These are phyloP conservation scores for Alternaria sp. DNA, from an alignment of 2,329 filamentous ascomycete genomes.

Conservation along the genomic window DNA sequence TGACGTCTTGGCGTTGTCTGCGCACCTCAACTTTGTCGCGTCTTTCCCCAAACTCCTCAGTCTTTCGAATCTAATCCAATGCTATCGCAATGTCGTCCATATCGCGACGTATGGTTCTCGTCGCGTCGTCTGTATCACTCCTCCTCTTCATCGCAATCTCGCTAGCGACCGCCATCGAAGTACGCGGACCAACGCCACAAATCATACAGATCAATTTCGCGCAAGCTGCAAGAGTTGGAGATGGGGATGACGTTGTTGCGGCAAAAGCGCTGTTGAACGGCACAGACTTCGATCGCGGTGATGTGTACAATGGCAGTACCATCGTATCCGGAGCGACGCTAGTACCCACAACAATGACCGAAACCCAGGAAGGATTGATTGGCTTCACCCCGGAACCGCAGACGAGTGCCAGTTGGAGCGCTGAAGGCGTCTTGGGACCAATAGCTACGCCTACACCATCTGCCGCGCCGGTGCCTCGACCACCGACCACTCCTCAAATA, in stretches of 20 bases:
- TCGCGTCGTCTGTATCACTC: conserved; percentile 35
- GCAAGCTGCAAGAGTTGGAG: conserved; percentile 36
- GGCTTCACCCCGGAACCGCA: conserved; percentile 29
- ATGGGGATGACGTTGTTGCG: conserved; percentile 25
- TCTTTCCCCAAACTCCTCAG: neutral
- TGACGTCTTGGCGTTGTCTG: conserved; percentile 11
- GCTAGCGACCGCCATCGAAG: conserved; percentile 38
- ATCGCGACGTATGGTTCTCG: conserved; percentile 30
- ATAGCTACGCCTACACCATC: conserved; percentile 23
- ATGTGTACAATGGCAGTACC: conserved; percentile 34
- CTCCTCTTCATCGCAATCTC: conserved; percentile 43
- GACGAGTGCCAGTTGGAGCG: conserved; percentile 23
- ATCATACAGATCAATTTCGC: conserved; percentile 35
- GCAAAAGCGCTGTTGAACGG: conserved; percentile 40
- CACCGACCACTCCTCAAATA: conserved; percentile 25
- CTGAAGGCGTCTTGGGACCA: conserved; percentile 37
- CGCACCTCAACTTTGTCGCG: conserved; percentile 7
- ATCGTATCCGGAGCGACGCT: conserved; percentile 23
- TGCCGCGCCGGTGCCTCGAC: conserved; percentile 14
- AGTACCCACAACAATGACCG: conserved; percentile 21
- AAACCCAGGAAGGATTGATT: conserved; percentile 36
- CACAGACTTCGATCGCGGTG: conserved; percentile 39
- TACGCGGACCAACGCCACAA: conserved; percentile 33
- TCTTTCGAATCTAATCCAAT: conserved; percentile 1
- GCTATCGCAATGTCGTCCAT: conserved; percentile 27